Conservation (phyloP, 768 basidiomycete genomes). For the Xanthoconium stramineum region DNA sequence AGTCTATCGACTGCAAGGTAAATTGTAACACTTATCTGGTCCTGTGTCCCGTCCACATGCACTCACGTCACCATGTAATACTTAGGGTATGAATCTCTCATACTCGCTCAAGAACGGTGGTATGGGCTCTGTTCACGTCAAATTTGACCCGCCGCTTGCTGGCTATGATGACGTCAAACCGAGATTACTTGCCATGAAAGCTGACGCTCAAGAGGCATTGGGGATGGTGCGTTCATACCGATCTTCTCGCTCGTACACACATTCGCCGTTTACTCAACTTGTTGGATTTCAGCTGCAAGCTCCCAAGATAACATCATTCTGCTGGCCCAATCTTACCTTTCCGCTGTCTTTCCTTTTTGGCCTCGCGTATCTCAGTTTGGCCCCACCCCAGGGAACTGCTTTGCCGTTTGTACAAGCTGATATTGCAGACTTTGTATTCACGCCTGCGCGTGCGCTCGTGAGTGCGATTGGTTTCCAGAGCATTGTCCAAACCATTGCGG, state of each 20-base stretch:
- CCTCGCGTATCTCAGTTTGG: slow-evolving; percentile 15
- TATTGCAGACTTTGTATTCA: slow-evolving; percentile 14
- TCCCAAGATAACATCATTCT: slow-evolving; percentile 9
- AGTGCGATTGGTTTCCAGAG: slow-evolving; percentile 14
- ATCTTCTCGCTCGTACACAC: background rate
- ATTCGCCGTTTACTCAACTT: slow-evolving; percentile 12
- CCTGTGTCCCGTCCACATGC: background rate
- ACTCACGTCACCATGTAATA: background rate
- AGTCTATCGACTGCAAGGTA: slow-evolving; percentile 64
- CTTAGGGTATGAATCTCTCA: slow-evolving; percentile 65
- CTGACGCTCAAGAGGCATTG: background rate
- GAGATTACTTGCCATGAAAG: background rate
- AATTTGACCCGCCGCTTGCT: slow-evolving; percentile 65
- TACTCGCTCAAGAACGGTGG: slow-evolving; percentile 53
- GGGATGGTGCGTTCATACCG: slow-evolving; percentile 35
- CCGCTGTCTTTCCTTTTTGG: slow-evolving; percentile 16
- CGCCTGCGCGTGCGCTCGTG: slow-evolving; percentile 18
- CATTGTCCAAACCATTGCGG: slow-evolving; percentile 1
- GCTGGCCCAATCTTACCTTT: slow-evolving; percentile 35
- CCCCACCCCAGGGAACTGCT: slow-evolving; percentile 19
- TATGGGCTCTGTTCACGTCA: slow-evolving; percentile 46
- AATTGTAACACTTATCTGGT: slow-evolving; percentile 4
- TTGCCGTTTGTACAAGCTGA: slow-evolving; percentile 14
- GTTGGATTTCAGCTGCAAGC: slow-evolving; percentile 32
- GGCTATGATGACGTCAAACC: background rate